Percentiles rank a stretch among this genome's conserved stretches.
Conservation (phyloP, 2,329 filamentous ascomycete genomes). For the Aspergillus awamori region DNA sequence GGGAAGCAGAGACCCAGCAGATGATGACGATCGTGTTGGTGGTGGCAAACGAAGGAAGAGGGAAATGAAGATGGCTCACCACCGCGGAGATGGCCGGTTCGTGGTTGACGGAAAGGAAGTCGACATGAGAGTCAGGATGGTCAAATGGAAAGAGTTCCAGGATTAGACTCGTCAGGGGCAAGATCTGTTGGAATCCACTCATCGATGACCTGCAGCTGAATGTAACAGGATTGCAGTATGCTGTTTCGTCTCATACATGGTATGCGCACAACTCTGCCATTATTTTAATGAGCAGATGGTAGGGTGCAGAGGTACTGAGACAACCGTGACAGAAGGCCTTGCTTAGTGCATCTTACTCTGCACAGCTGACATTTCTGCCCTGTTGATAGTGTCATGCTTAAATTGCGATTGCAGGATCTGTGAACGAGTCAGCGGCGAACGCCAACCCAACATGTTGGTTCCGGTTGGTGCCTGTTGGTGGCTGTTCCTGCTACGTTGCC, state of each 20-base stretch:
- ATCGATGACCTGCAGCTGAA: not conserved
- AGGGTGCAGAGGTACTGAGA: not conserved
- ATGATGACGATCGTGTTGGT: not conserved
- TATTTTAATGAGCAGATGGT: not conserved
- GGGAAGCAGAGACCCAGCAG: not conserved
- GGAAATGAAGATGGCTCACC: conserved; percentile 11
- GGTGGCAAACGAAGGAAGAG: conserved; percentile 1
- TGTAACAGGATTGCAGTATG: conserved; percentile 2
- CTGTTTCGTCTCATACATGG: not conserved
- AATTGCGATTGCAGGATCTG: not conserved
- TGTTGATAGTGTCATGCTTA: conserved; percentile 1
- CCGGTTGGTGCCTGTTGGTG: conserved; percentile 2
- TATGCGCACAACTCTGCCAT: not conserved
- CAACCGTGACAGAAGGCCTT: not conserved
- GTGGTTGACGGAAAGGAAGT: conserved; percentile 8
- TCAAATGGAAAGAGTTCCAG: conserved; percentile 11
- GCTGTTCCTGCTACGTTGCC: not conserved
- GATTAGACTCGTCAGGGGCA: not conserved
- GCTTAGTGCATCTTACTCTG: not conserved
- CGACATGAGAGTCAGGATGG: conserved; percentile 5
- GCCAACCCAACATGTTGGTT: conserved; percentile 8
- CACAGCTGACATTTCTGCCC: not conserved
- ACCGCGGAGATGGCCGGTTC: conserved; percentile 8
- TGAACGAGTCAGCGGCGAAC: not conserved
- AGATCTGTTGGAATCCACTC: not conserved